Percentiles rank a stretch among this genome's conserved stretches.
These are phyloP conservation scores for Echium plantagineum DNA, from an alignment of 257 asterid genomes.

Conservation along the genomic window DNA sequence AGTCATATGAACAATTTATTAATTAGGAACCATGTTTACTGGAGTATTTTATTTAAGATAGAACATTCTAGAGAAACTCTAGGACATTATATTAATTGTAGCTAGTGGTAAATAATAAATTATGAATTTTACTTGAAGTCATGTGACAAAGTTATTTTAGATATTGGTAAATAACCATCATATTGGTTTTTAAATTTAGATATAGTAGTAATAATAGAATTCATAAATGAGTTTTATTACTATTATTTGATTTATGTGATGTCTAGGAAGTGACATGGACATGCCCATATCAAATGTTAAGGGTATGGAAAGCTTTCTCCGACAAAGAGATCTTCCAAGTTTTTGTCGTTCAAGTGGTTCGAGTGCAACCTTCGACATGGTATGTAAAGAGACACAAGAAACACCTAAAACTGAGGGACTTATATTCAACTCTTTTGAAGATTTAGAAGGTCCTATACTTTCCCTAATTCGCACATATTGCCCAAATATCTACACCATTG, in stretches of 20 bases:
- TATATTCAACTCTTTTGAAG: conserved; percentile 53
- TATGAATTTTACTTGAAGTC: too few relatives aligned
- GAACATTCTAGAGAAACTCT: too few relatives aligned
- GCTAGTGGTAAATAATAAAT: too few relatives aligned
- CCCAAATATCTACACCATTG: conserved; percentile 42
- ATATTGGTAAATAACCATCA: too few relatives aligned
- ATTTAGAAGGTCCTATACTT: conserved; percentile 38
- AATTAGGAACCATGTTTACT: too few relatives aligned
- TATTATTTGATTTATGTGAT: background rate
- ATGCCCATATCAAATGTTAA: conserved; percentile 21
- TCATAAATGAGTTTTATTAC: too few relatives aligned
- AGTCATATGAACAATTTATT: too few relatives aligned
- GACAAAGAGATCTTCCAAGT: conserved; percentile 27
- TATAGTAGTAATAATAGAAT: too few relatives aligned
- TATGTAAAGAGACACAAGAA: conserved; percentile 19
- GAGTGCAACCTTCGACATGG: conserved; percentile 12
- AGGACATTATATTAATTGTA: too few relatives aligned
- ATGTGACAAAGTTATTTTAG: too few relatives aligned
- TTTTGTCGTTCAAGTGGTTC: conserved; percentile 16
- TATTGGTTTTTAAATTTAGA: too few relatives aligned
- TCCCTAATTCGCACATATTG: conserved; percentile 30
- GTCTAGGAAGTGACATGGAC: conserved; percentile 34
- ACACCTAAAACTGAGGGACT: conserved; percentile 34
- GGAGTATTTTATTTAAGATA: too few relatives aligned
- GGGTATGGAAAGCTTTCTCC: conserved; percentile 22